Conservation (phyloP, 2,329 filamentous ascomycete genomes). For the Coniochaeta prunicola region DNA sequence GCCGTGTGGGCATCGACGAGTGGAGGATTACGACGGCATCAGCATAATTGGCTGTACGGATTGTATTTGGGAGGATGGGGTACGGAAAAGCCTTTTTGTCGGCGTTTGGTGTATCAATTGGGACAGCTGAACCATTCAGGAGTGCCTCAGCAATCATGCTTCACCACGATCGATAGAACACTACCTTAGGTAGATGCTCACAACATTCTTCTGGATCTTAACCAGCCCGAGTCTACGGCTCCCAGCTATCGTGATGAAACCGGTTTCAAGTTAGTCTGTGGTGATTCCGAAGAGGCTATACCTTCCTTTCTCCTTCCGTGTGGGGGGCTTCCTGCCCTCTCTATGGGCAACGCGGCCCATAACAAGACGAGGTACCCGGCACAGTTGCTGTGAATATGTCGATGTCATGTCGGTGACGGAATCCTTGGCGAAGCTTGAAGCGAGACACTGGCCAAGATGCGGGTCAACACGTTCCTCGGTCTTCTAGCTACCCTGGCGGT, state of each 20-base stretch:
- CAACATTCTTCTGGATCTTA: neutral
- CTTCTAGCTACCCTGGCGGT: slow-evolving; percentile 22
- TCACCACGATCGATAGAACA: neutral
- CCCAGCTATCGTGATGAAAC: slow-evolving; percentile 1
- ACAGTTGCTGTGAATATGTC: neutral
- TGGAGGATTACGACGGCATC: neutral
- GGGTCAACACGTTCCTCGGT: slow-evolving; percentile 11
- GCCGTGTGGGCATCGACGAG: neutral
- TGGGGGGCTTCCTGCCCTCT: neutral
- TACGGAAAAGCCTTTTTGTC: neutral
- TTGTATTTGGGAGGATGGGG: neutral
- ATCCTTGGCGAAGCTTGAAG: slow-evolving; percentile 4
- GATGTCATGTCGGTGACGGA: neutral
- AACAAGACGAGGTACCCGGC: neutral
- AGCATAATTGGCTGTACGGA: neutral
- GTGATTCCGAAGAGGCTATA: neutral
- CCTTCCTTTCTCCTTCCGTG: neutral
- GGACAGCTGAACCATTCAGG: neutral
- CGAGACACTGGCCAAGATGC: slow-evolving; percentile 13
- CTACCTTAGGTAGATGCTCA: neutral
- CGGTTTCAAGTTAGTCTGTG: neutral
- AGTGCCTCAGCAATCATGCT: neutral
- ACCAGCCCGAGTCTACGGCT: neutral
- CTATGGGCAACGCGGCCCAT: neutral
- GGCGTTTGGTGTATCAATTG: neutral